phyloP scores from a whole-genome alignment of 345 rosid genomes.

The Excoecaria cochinchinensis region DNA sequence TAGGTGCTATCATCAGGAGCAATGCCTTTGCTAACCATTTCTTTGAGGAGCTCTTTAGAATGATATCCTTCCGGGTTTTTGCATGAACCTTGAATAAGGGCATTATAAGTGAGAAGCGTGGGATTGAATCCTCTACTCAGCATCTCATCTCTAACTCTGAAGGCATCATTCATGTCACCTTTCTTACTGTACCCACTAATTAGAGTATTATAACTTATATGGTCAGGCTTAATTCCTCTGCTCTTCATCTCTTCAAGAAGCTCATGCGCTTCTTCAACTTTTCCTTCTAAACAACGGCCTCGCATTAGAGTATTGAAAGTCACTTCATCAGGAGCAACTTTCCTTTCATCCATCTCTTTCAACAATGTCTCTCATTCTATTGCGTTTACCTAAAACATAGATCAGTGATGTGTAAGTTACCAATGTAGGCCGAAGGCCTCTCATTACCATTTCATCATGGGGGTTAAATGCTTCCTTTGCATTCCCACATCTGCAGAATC shows the following conservation, averaged over 20 bases:
- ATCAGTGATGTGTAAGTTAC: conserved; percentile 79
- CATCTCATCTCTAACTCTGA: conserved; percentile 85
- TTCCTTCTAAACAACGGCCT: conserved; percentile 77
- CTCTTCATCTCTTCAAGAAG: conserved; percentile 77
- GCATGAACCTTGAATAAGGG: conserved; percentile 74
- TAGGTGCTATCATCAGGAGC: conserved; percentile 78
- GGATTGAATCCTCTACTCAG: conserved; percentile 78
- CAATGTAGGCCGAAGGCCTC: conserved; percentile 63
- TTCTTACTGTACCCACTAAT: conserved; percentile 84
- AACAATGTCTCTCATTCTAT: conserved; percentile 58
- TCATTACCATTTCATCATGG: conserved; percentile 60
- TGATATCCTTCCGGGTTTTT: conserved; percentile 62
- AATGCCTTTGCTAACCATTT: conserved; percentile 79
- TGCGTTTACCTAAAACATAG: conserved; percentile 57
- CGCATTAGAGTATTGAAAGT: conserved; percentile 86
- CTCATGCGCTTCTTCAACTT: conserved; percentile 81
- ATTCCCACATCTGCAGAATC: conserved; percentile 70
- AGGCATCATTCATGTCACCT: conserved; percentile 78
- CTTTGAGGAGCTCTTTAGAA: conserved; percentile 74
- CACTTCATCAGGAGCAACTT: conserved; percentile 77
- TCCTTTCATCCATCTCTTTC: conserved; percentile 69
- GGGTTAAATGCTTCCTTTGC: conserved; percentile 63
- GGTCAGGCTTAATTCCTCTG: conserved; percentile 80
- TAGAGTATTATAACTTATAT: conserved; percentile 77
- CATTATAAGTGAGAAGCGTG: conserved; percentile 80